phyloP scores from a whole-genome alignment of 208 protist genomes.

The Leishmania braziliensis region DNA sequence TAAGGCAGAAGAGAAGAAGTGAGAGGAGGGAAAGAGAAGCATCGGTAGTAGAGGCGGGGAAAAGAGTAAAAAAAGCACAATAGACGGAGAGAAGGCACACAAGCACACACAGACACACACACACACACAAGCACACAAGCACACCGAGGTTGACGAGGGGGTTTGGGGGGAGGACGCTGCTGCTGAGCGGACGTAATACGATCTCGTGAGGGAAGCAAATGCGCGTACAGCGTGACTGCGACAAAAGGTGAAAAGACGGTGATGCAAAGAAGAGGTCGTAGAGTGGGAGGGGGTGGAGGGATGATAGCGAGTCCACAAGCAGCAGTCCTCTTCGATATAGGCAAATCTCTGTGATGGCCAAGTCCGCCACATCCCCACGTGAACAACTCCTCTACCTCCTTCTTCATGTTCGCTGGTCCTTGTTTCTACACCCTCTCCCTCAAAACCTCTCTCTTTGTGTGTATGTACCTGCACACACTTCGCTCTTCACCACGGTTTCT shows the following conservation, averaged over 20 bases:
- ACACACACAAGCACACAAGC: not conserved
- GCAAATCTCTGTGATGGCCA: not conserved
- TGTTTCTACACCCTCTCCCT: not conserved
- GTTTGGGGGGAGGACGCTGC: not conserved
- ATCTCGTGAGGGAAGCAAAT: not conserved
- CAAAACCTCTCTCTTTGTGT: not conserved
- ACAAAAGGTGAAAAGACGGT: not conserved
- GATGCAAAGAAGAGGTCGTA: not conserved
- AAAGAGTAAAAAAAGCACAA: not conserved
- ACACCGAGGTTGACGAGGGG: not conserved
- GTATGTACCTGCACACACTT: not conserved
- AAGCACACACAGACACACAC: not conserved
- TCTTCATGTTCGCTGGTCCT: not conserved
- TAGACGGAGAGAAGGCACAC: not conserved
- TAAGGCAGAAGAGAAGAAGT: too few species aligned
- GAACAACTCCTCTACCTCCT: not conserved
- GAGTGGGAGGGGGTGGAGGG: not conserved
- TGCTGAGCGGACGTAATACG: not conserved
- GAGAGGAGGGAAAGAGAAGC: too few species aligned
- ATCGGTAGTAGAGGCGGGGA: not conserved
- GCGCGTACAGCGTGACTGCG: not conserved
- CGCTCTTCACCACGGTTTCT: not conserved
- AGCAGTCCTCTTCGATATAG: not conserved
- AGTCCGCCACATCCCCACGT: not conserved
- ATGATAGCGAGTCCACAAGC: not conserved